phyloP scores from a whole-genome alignment of 805 yeast species.

The Myxozyma sirexii region DNA sequence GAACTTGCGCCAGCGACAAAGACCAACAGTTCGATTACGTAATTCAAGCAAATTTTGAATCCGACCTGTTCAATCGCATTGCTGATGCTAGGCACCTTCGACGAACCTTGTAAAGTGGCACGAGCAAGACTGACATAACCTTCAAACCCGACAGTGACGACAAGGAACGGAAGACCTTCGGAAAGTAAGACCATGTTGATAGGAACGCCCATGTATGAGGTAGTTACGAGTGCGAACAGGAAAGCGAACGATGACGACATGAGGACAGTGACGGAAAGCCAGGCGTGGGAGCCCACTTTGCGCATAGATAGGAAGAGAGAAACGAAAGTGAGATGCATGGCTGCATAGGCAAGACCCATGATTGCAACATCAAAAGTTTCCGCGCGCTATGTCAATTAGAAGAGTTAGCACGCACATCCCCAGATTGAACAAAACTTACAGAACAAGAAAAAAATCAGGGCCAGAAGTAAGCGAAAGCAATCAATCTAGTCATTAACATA shows the following conservation, averaged over 20 bases:
- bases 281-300: constrained; percentile 76
- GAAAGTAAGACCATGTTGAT: constrained; percentile 75
- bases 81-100: constrained; percentile 34
- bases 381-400: constrained; percentile 51
- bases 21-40: constrained; percentile 69
- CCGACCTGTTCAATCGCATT: constrained; percentile 51
- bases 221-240: constrained; percentile 69
- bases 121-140: constrained; percentile 73
- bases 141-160: constrained; percentile 89
- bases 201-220: constrained; percentile 57
- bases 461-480: background rate
- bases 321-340: constrained; percentile 82
- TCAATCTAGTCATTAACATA: background rate
- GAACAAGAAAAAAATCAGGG: too few species aligned
- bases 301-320: constrained; percentile 77
- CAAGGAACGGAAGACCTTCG: constrained; percentile 92
- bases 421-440: background rate
- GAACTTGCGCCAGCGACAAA: constrained; percentile 59
- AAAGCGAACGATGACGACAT: constrained; percentile 82
- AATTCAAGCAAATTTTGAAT: constrained; percentile 68
- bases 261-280: constrained; percentile 81
- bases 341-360: constrained; percentile 76
- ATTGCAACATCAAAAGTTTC: constrained; percentile 83
- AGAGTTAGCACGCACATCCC: constrained; percentile 1
- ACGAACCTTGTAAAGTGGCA: constrained; percentile 44